Conservation (phyloP, 2,329 filamentous ascomycete genomes). For the Aspergillus nomiae region DNA sequence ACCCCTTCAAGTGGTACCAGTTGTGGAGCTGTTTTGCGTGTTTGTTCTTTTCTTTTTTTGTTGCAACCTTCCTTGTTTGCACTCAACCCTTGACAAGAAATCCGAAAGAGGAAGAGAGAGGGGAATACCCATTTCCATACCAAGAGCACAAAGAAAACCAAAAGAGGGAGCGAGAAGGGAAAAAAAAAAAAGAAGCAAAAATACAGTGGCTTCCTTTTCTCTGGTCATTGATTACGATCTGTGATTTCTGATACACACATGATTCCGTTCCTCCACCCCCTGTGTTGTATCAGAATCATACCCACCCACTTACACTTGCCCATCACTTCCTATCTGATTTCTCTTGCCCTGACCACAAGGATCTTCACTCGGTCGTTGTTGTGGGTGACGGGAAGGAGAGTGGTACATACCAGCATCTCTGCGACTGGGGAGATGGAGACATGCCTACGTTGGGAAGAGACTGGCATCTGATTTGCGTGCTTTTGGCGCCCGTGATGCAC, state of each 20-base stretch:
- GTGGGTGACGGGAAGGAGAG: not conserved
- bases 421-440: not conserved
- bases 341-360: not conserved
- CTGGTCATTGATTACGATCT: conserved; percentile 10
- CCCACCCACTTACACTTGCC: conserved; percentile 9
- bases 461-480: conserved; percentile 32
- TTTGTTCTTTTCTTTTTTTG: conserved; percentile 6
- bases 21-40: conserved; percentile 13
- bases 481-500: conserved; percentile 38
- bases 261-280: conserved; percentile 15
- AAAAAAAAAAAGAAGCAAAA: not conserved
- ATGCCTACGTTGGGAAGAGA: conserved; percentile 18
- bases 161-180: not conserved
- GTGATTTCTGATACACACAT: conserved; percentile 9
- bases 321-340: conserved; percentile 9
- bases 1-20: conserved; percentile 8
- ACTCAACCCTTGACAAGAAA: conserved; percentile 4
- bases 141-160: conserved; percentile 2
- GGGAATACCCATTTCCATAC: not conserved
- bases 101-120: conserved; percentile 2
- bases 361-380: conserved; percentile 1
- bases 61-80: not conserved
- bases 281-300: conserved; percentile 15
- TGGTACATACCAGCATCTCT: not conserved
- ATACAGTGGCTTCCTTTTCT: not conserved